Evolutionary conservation across 352 stramenopile species (phyloP).

Genomic region (Phytophthora citrophthora): DNA sequence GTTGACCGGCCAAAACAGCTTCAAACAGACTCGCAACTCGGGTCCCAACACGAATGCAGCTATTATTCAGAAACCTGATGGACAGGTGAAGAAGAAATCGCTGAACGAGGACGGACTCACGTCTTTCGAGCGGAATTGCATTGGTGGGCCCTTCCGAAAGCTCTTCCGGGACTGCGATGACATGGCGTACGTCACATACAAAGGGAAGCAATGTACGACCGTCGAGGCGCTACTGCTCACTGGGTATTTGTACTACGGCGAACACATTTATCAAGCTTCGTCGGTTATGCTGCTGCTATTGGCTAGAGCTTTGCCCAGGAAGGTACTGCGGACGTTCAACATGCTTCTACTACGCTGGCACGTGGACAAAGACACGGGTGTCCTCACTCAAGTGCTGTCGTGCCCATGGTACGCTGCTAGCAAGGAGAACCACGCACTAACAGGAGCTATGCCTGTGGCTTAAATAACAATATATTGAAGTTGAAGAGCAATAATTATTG

Average conservation of each 20-base stretch:
- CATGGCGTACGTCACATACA: constrained; percentile 34
- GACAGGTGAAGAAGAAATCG: constrained; percentile 3
- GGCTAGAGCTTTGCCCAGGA: constrained; percentile 19
- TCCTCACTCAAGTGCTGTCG: constrained; percentile 18
- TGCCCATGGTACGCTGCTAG: constrained; percentile 31
- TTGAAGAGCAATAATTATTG: too few relatives aligned
- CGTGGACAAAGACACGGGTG: constrained; percentile 22
- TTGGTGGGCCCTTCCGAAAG: constrained; percentile 25
- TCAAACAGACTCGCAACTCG: not conserved
- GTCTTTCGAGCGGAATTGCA: constrained; percentile 33
- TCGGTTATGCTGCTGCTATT: constrained; percentile 34
- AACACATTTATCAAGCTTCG: constrained; percentile 35
- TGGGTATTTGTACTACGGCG: constrained; percentile 38
- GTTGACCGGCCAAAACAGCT: not conserved
- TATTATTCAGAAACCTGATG: not conserved
- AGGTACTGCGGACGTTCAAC: constrained; percentile 42
- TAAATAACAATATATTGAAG: not conserved
- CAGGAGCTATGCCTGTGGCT: constrained; percentile 11
- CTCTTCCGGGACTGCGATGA: constrained; percentile 35
- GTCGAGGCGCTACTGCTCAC: constrained; percentile 31
- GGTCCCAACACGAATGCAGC: not conserved
- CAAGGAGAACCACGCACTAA: constrained; percentile 24
- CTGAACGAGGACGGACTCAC: constrained; percentile 11
- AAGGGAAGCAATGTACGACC: constrained; percentile 24
- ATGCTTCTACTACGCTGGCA: constrained; percentile 38